These are phyloP conservation scores for Dactylellina haptotyla DNA, from an alignment of 2,329 filamentous ascomycete genomes.

Conservation along the genomic window DNA sequence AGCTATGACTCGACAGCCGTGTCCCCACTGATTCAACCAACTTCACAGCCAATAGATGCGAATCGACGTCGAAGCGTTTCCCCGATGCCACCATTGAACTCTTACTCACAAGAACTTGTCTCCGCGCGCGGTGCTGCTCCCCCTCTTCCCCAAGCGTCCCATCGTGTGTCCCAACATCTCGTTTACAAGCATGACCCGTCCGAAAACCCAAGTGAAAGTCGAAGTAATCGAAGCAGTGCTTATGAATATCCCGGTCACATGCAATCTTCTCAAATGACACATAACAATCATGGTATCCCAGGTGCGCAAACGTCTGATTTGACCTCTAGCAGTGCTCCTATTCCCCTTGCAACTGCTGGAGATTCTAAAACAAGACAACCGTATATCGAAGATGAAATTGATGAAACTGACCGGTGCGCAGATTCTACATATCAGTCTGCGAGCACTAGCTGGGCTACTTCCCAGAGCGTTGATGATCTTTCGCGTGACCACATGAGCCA, in stretches of 20 bases:
- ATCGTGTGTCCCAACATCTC: constrained; percentile 50
- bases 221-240: constrained; percentile 48
- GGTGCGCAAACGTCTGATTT: constrained; percentile 52
- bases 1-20: constrained; percentile 9
- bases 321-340: constrained; percentile 26
- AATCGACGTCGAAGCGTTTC: constrained; percentile 44
- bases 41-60: constrained; percentile 41
- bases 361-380: constrained; percentile 51
- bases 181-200: constrained; percentile 51
- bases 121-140: constrained; percentile 28
- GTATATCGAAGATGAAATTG: constrained; percentile 54
- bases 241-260: constrained; percentile 34
- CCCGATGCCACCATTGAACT: constrained; percentile 45
- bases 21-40: constrained; percentile 37
- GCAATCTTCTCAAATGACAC: constrained; percentile 21
- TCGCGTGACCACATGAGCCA: constrained; percentile 50
- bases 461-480: constrained; percentile 40
- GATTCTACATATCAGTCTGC: constrained; percentile 51
- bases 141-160: constrained; percentile 35
- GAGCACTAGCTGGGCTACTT: constrained; percentile 39
- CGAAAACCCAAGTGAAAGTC: constrained; percentile 49
- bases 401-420: constrained; percentile 53
- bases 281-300: constrained; percentile 51
- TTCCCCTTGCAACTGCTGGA: constrained; percentile 25
- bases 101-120: constrained; percentile 48